Percentiles rank a stretch among this genome's conserved stretches.
Conservation (phyloP, 129 eudicot genomes). For the Silybum marianum region DNA sequence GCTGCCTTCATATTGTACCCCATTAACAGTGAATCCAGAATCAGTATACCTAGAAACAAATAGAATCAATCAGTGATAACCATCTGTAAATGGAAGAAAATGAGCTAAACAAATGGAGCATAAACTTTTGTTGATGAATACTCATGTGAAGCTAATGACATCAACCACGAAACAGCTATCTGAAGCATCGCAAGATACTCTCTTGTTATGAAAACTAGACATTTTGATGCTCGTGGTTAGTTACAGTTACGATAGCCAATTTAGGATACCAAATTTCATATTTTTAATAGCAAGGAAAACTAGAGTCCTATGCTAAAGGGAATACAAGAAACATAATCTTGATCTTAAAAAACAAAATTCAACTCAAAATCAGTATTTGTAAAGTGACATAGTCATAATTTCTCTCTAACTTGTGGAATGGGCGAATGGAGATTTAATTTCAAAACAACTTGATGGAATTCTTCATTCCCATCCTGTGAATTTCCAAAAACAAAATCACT, state of each 20-base stretch:
- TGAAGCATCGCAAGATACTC: neutral
- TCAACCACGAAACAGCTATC: neutral
- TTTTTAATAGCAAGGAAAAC: neutral
- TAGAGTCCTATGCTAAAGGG: neutral
- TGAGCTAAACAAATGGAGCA: constrained; percentile 7
- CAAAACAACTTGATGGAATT: neutral
- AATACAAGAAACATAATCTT: neutral
- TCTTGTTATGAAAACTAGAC: neutral
- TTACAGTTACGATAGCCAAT: neutral
- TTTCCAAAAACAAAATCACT: neutral
- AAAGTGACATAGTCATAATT: neutral
- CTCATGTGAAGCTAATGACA: neutral
- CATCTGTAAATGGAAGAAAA: neutral
- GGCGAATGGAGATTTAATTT: neutral
- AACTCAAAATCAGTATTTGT: neutral
- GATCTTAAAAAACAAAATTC: neutral
- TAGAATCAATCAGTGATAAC: neutral
- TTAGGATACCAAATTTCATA: neutral
- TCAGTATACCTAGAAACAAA: constrained; percentile 76
- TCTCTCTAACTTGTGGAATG: neutral
- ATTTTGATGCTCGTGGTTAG: neutral
- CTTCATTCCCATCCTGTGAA: neutral
- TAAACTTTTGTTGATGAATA: neutral
- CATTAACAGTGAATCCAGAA: constrained; percentile 86
- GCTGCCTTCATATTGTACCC: constrained; percentile 87